phyloP scores from a whole-genome alignment of 495 filamentous ascomycete genomes.

The Glarea lozoyensis region DNA sequence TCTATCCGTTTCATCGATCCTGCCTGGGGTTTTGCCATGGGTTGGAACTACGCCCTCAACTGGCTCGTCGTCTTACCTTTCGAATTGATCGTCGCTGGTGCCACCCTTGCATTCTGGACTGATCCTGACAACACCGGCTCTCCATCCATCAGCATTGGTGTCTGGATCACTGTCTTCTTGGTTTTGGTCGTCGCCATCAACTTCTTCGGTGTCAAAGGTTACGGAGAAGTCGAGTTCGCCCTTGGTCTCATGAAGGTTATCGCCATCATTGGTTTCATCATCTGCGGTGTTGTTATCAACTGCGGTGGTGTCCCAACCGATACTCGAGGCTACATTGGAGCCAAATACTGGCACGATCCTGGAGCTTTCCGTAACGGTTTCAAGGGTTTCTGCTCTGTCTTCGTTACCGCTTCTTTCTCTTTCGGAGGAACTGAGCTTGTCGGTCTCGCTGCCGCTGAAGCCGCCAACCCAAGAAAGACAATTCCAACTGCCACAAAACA shows the following conservation, averaged over 20 bases:
- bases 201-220: slow-evolving; percentile 63
- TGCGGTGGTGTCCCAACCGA: slow-evolving; percentile 39
- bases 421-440: slow-evolving; percentile 67
- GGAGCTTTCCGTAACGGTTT: slow-evolving; percentile 60
- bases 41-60: slow-evolving; percentile 66
- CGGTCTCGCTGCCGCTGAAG: slow-evolving; percentile 71
- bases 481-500: slow-evolving; percentile 71
- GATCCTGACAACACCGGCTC: slow-evolving; percentile 35
- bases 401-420: slow-evolving; percentile 58
- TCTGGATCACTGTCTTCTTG: slow-evolving; percentile 57
- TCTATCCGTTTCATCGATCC: slow-evolving; percentile 92
- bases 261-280: slow-evolving; percentile 38
- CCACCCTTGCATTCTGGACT: slow-evolving; percentile 51
- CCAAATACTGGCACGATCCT: slow-evolving; percentile 41
- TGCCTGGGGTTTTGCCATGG: slow-evolving; percentile 77
- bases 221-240: slow-evolving; percentile 54
- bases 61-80: slow-evolving; percentile 53
- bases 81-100: slow-evolving; percentile 43
- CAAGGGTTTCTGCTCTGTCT: slow-evolving; percentile 57
- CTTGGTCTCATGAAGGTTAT: slow-evolving; percentile 29
- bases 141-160: slow-evolving; percentile 41
- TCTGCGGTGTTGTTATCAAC: slow-evolving; percentile 42
- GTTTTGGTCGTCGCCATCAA: slow-evolving; percentile 51
- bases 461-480: slow-evolving; percentile 64
- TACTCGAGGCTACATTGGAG: slow-evolving; percentile 40